A percentile compares a stretch with the other conserved stretches of the same genome.
Evolutionary conservation across 2,329 filamentous ascomycete species (phyloP).

Genomic region (Ophioceras dolichostomum): DNA sequence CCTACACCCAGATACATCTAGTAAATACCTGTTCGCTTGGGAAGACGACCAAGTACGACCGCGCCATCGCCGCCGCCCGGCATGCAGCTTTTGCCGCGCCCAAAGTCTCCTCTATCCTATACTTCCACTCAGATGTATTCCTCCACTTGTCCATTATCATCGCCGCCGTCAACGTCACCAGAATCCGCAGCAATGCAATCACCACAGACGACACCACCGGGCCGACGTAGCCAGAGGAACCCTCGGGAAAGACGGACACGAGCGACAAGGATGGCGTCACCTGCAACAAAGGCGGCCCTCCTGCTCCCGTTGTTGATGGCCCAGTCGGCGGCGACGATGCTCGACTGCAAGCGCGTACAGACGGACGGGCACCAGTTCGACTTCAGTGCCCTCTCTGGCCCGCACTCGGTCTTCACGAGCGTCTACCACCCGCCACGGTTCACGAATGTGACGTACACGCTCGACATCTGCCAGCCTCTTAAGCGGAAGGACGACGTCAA

Average conservation of each 20-base stretch:
- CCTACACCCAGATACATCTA: no score
- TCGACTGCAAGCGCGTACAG: slow-evolving; percentile 51
- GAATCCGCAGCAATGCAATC: no score
- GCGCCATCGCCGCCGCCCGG: no score
- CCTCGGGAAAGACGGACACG: slow-evolving; percentile 15
- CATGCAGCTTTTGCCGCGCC: slow-evolving; percentile 14
- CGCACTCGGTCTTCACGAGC: slow-evolving; percentile 54
- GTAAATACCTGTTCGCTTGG: no score
- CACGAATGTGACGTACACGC: slow-evolving; percentile 67
- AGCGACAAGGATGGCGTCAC: slow-evolving; percentile 18
- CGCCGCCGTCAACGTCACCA: neutral
- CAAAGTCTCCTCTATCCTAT: no score
- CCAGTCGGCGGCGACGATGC: slow-evolving; percentile 60
- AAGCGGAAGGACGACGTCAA: slow-evolving; percentile 44
- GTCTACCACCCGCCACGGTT: slow-evolving; percentile 38
- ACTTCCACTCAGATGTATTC: no score
- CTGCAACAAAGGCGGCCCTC: no score
- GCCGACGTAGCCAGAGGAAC: neutral
- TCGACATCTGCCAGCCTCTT: slow-evolving; percentile 63
- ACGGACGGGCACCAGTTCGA: slow-evolving; percentile 51
- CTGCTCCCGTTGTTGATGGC: slow-evolving; percentile 81
- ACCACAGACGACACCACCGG: neutral
- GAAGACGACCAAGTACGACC: no score
- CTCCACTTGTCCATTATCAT: no score
- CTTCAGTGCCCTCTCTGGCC: slow-evolving; percentile 49